Base-by-base conservation (phyloP, 2,329 filamentous ascomycete species). In the Talaromyces verruculosus region DNA sequence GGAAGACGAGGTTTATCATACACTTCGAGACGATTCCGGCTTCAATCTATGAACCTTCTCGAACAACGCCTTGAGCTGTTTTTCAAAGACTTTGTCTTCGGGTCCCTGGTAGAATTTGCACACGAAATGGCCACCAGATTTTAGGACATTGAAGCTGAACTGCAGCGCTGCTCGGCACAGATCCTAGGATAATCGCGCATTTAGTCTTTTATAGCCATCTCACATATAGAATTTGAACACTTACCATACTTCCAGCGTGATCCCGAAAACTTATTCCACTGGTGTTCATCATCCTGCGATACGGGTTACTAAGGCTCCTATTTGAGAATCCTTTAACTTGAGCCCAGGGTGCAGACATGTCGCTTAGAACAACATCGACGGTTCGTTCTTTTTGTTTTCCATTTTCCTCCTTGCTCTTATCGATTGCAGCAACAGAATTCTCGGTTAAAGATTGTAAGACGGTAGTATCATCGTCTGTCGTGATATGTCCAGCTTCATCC, bases 261-360 rank as follows among this genome's bases (percentile, higher is more conserved):
- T 99, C 95, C 70, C 89, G 88, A 75, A 96, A 95, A 22, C 80
- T 80, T 73, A 92, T 90, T 65, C 95, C 95, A 81, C 91, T 97
- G 72, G 94, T 97, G 80, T 99, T 99, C 93, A 97, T 97, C 90
- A 99, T 90, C 95, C 95, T 99, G 85, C 82, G 79, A 88, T 96
- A 95, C 70, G 93, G 92, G 87, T 95, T 91, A 94, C 89, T 96
- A 87, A 97, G 86, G 84, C 89, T 96, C 83, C 88, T 92, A 83
- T 91, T 89, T 83, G 87, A 89, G 83, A 91, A 93, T 75, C 89
- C 90, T 74, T 85, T 84, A 63, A 87, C 91, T 83, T 91, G 91
- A 73, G 88, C 84, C 93, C 93, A 97, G 90, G 95, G 93, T 85
- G 85, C 94, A 87, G 89, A 99, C 95, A 99, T 99, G 86, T 99